These are phyloP conservation scores for Coprinopsis strossmayeri DNA, from an alignment of 768 basidiomycete genomes.

Conservation along the genomic window DNA sequence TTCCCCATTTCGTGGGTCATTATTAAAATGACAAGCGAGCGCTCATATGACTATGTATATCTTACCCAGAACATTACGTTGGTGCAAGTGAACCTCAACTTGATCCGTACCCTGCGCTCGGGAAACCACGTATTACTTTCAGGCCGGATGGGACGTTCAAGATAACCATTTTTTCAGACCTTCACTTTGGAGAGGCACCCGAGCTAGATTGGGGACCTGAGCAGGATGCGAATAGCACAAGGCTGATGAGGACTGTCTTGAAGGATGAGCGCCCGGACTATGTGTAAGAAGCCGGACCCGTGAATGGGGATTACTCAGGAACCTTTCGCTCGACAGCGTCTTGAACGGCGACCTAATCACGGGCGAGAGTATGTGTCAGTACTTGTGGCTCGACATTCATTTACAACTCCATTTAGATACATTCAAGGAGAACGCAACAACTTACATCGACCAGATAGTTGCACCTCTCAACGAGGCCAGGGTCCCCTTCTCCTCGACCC, in stretches of 20 bases:
- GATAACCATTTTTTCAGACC: conserved; percentile 66
- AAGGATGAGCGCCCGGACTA: conserved; percentile 59
- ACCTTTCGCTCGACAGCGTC: no score
- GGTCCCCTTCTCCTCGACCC: conserved; percentile 62
- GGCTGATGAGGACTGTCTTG: conserved; percentile 51
- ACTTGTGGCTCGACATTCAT: background rate
- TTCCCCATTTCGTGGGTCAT: background rate
- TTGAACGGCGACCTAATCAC: conserved; percentile 72
- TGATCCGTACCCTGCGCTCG: conserved; percentile 28
- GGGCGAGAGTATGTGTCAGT: conserved; percentile 46
- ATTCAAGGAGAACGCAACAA: conserved; percentile 60
- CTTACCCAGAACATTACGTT: background rate
- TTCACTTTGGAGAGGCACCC: conserved; percentile 74
- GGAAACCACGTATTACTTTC: conserved; percentile 46
- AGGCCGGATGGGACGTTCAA: conserved; percentile 58
- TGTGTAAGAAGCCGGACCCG: conserved; percentile 37
- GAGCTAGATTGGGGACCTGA: conserved; percentile 62
- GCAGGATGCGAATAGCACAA: conserved; percentile 59
- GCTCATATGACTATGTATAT: background rate
- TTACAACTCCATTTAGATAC: conserved; percentile 37
- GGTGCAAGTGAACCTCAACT: conserved; percentile 10
- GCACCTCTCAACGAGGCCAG: conserved; percentile 48
- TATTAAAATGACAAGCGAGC: background rate
- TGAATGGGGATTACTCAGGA: no score
- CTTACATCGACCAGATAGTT: conserved; percentile 57